Evolutionary conservation across 306 rosid genomes (phyloP), one percentile per base, ranked within the genome.

Genomic region (Sicyos edulis): DNA sequence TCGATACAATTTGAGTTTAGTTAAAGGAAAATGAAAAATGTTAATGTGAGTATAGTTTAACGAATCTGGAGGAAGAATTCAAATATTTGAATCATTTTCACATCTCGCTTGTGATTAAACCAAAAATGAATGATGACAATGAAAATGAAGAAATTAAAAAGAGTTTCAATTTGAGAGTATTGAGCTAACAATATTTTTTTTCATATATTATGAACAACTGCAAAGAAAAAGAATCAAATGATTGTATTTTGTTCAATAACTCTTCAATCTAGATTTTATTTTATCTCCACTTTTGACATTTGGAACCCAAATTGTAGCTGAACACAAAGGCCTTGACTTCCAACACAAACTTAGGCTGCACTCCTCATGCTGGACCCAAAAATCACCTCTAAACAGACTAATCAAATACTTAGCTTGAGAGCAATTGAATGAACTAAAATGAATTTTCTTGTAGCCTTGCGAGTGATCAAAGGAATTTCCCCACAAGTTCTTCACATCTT

Each of bases 361-460:
- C 14, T 83, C 79, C 54, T 82, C 81, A 15, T 72, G 77, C 34
- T 88, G 88, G 44, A 82, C 91, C 89, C 91, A 86, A 72, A 83
- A 86, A 60, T 83, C 91, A 42, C 84, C 84, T 57, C 82, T 84
- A 29, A 86, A 88, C 76, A 86, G 47, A 75, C 84, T 84, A 16
- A 84, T 81, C 82, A 88, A 76, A 72, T 72, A 84, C 77, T 82
- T 88, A 15, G 95, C 95, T 71, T 88, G 89, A n/a, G 86, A 88
- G 75, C 81, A 72, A 72, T 88, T 88, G 65, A 26, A 57, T 55
- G 26, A 77, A 81, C 86, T 88, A 78, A 84, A 34, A 17, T 83
- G 76, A 47, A 84, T 83, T 61, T 76, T 70, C 75, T 84, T 81
- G 57, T 77, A 85, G 58, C 83, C 85, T 55, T 78, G 74, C 75